Evolutionary conservation across 1,139 yeast genomes (phyloP).

Genomic region (Pichiaceae sp.): DNA sequence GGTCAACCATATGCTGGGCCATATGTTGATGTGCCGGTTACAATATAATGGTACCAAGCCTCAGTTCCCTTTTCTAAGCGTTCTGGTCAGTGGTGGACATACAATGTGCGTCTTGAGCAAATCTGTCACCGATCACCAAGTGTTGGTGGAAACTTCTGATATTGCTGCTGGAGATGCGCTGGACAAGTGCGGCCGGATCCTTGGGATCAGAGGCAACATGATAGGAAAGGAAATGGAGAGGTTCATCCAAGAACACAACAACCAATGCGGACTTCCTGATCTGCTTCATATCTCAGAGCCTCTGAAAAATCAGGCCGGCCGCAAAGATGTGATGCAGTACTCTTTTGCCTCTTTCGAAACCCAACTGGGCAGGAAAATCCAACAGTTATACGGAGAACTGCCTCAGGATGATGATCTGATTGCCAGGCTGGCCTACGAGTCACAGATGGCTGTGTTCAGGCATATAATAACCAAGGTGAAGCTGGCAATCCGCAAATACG

Average conservation of each 20-base stretch:
- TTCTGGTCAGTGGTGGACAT: conserved; percentile 91
- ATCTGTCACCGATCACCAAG: conserved; percentile 55
- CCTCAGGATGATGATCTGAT: conserved; percentile 19
- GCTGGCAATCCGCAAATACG: conserved; percentile 37
- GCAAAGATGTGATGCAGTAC: conserved; percentile 41
- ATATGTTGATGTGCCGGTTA: conserved; percentile 64
- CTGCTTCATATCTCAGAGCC: conserved; percentile 43
- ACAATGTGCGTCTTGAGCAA: conserved; percentile 74
- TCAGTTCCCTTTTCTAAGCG: conserved; percentile 67
- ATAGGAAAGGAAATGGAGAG: conserved; percentile 75
- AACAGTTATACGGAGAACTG: conserved; percentile 14
- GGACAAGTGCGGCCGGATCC: conserved; percentile 84
- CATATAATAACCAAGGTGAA: conserved; percentile 64
- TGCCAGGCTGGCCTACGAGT: conserved; percentile 45
- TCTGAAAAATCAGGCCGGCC: conserved; percentile 37
- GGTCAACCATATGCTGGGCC: conserved; percentile 96
- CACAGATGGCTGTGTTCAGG: conserved; percentile 60
- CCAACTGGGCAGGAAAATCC: conserved; percentile 32
- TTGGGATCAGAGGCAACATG: conserved; percentile 77
- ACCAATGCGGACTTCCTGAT: conserved; percentile 20
- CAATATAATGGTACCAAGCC: conserved; percentile 38
- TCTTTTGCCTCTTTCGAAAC: conserved; percentile 78
- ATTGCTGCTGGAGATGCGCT: conserved; percentile 92
- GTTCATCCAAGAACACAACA: conserved; percentile 30
- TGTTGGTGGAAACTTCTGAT: conserved; percentile 70